A percentile compares a stretch with the other conserved stretches of the same genome.
Evolutionary conservation across 805 yeast genomes (phyloP).

Genomic region (Diddensiella santjacobensis): DNA sequence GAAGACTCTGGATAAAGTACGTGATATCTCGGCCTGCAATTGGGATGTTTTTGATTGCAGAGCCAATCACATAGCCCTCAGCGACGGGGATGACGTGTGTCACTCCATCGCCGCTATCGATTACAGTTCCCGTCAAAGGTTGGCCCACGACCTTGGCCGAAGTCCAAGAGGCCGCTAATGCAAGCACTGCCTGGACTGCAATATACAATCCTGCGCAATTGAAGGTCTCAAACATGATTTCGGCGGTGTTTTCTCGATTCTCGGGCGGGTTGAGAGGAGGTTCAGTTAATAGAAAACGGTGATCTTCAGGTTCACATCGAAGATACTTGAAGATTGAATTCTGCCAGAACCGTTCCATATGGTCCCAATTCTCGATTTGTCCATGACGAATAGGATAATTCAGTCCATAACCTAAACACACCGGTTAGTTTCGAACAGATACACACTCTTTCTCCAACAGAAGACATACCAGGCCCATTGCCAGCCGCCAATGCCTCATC

Average conservation of each 20-base stretch:
- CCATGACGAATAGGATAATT: slow-evolving; percentile 96
- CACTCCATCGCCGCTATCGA: slow-evolving; percentile 98
- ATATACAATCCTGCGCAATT: slow-evolving; percentile 98
- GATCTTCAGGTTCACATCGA: slow-evolving; percentile 98
- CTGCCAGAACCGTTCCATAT: slow-evolving; percentile 99
- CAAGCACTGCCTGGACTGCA: slow-evolving; percentile 98
- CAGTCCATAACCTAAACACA: slow-evolving; percentile 63
- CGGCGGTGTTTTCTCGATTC: slow-evolving; percentile 97
- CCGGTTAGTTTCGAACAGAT: slow-evolving; percentile 3
- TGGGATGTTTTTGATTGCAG: slow-evolving; percentile 95
- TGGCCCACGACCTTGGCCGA: slow-evolving; percentile 92
- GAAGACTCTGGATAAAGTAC: slow-evolving; percentile 81
- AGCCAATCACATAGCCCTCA: slow-evolving; percentile 97
- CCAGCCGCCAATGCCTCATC: slow-evolving; percentile 92
- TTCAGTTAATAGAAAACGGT: slow-evolving; percentile 89
- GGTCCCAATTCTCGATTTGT: slow-evolving; percentile 98
- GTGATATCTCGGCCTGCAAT: slow-evolving; percentile 99
- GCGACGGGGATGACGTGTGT: slow-evolving; percentile 98
- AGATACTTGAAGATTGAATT: slow-evolving; percentile 92
- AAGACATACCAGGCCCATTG: slow-evolving; percentile 60
- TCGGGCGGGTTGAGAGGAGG: slow-evolving; percentile 99
- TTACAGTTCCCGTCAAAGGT: slow-evolving; percentile 96
- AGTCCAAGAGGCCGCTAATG: slow-evolving; percentile 99
- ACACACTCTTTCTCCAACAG: slow-evolving; percentile 1
- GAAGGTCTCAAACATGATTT: slow-evolving; percentile 97